Evolutionary conservation across 2,329 filamentous ascomycete species (phyloP).

Genomic region (Ophiostoma ulmi): DNA sequence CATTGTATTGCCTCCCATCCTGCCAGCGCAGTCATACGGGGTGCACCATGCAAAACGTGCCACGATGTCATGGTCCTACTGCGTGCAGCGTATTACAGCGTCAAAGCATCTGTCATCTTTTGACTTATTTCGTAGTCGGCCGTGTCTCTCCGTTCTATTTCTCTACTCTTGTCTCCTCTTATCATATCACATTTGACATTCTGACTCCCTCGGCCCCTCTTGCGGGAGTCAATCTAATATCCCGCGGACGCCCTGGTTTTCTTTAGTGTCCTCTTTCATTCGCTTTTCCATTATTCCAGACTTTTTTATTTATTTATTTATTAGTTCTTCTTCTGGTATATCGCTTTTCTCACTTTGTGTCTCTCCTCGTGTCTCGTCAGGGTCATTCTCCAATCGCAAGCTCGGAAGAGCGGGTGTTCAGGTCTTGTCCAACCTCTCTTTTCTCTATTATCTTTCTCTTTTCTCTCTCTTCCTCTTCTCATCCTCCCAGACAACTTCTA

Average conservation of each 20-base stretch:
- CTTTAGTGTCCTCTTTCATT: not conserved
- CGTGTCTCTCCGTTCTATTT: not conserved
- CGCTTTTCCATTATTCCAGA: not conserved
- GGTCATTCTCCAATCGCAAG: not conserved
- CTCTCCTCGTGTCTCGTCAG: not conserved
- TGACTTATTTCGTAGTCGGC: not conserved
- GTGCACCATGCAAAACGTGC: constrained; percentile 6
- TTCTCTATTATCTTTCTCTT: not conserved
- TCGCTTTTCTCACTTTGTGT: not conserved
- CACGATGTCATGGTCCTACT: constrained; percentile 7
- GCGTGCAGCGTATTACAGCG: not conserved
- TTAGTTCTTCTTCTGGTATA: not conserved
- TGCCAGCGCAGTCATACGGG: not conserved
- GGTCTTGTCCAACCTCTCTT: not conserved
- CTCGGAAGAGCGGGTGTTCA: not conserved
- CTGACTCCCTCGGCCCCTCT: not conserved
- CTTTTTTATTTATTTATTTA: not conserved
- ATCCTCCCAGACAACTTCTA: not conserved
- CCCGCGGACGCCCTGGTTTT: not conserved
- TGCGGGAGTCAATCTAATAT: not conserved
- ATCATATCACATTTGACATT: not conserved
- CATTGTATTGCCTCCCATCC: no score
- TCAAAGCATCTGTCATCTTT: not conserved
- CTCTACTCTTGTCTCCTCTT: not conserved
- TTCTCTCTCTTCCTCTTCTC: not conserved